phyloP scores from a whole-genome alignment of 2,329 filamentous ascomycete species.

The Colletotrichum abscissum region DNA sequence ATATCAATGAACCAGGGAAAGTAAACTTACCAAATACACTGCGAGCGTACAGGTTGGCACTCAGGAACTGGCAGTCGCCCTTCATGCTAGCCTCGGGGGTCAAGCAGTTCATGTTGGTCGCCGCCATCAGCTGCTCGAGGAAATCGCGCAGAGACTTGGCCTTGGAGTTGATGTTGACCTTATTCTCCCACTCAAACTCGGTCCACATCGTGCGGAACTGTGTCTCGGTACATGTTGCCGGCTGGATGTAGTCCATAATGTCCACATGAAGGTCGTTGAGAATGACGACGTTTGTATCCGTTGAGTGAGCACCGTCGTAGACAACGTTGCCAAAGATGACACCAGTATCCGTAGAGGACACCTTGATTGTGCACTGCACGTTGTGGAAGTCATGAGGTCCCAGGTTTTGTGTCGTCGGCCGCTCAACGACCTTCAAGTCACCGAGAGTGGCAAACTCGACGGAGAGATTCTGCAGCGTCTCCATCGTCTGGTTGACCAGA shows the following conservation, averaged over 20 bases:
- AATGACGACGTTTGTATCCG: conserved; percentile 96
- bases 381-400: conserved; percentile 97
- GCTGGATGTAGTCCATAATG: conserved; percentile 99
- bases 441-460: conserved; percentile 99
- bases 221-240: conserved; percentile 94
- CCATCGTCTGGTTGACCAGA: conserved; percentile 95
- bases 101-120: conserved; percentile 98
- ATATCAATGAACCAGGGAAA: background rate
- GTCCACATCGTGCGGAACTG: conserved; percentile 99
- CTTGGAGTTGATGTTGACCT: conserved; percentile 99
- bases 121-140: conserved; percentile 93
- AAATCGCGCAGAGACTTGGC: conserved; percentile 92
- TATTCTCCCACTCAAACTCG: conserved; percentile 99
- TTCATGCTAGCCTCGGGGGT: conserved; percentile 96
- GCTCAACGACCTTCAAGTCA: conserved; percentile 97
- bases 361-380: conserved; percentile 98
- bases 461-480: conserved; percentile 95
- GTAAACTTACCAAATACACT: conserved; percentile 92
- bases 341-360: conserved; percentile 96
- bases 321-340: conserved; percentile 99
- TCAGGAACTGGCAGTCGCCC: conserved; percentile 97
- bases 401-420: conserved; percentile 95
- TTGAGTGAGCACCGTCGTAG: conserved; percentile 92
- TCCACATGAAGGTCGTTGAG: conserved; percentile 98
- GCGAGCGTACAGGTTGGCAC: conserved; percentile 94